A percentile compares a stretch with the other conserved stretches of the same genome.
These are phyloP conservation scores for Kwoniella bestiolae DNA, from an alignment of 768 basidiomycete genomes.

Conservation along the genomic window DNA sequence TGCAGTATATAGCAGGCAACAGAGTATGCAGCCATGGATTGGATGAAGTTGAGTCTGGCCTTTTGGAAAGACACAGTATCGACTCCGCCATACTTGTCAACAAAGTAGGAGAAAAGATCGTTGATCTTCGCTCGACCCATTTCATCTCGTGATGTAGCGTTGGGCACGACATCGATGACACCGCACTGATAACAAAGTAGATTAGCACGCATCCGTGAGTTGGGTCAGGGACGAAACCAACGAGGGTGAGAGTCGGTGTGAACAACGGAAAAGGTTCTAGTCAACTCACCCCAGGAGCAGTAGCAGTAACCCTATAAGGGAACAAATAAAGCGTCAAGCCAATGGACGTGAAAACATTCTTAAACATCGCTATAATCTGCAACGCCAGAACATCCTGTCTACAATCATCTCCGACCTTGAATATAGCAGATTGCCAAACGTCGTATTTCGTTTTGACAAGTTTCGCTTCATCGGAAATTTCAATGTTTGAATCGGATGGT, in stretches of 20 bases:
- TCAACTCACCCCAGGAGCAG: conserved; percentile 89
- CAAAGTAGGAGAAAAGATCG: conserved; percentile 90
- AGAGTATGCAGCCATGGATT: conserved; percentile 99
- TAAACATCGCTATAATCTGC: conserved; percentile 99
- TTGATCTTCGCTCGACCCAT: conserved; percentile 99
- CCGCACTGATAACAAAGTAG: conserved; percentile 69
- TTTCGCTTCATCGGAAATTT: conserved; percentile 62
- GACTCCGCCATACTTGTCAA: conserved; percentile 86
- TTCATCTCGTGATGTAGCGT: conserved; percentile 96
- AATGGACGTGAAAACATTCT: conserved; percentile 88
- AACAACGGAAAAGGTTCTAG: no score
- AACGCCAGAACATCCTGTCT: conserved; percentile 97
- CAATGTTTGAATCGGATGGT: conserved; percentile 72
- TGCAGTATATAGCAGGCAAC: conserved; percentile 97
- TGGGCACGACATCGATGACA: conserved; percentile 97
- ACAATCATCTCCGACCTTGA: conserved; percentile 99
- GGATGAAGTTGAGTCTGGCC: conserved; percentile 93
- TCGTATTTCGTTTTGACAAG: conserved; percentile 64
- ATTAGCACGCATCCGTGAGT: no score
- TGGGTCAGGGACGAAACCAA: no score
- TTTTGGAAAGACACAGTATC: conserved; percentile 88
- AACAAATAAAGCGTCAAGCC: conserved; percentile 89
- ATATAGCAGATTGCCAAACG: conserved; percentile 96
- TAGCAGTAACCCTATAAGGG: conserved; percentile 96
- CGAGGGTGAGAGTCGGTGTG: no score